phyloP scores from a whole-genome alignment of 768 basidiomycete species.

The Cyclocybe cylindracea region DNA sequence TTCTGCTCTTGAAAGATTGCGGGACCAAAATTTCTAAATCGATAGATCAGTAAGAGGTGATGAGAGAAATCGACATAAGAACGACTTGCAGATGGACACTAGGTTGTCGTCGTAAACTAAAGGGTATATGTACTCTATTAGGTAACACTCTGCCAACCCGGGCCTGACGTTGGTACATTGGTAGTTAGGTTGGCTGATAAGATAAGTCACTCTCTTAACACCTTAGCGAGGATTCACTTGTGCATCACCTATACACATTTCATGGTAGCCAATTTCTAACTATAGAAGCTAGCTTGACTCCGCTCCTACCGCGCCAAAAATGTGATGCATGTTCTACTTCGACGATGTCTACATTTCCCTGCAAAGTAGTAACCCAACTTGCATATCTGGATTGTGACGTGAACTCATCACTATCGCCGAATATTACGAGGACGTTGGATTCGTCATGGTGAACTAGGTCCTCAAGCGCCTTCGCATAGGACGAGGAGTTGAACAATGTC shows the following conservation, averaged over 20 bases:
- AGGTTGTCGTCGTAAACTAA: constrained; percentile 11
- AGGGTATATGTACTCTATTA: constrained; percentile 15
- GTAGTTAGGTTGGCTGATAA: constrained; percentile 5
- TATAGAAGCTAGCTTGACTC: constrained; percentile 23
- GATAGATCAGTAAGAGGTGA: neutral
- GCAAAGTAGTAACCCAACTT: constrained; percentile 50
- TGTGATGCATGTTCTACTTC: constrained; percentile 56
- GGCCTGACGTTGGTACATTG: too few relatives aligned
- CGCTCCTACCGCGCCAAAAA: constrained; percentile 58
- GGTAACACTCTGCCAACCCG: constrained; percentile 7
- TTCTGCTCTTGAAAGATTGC: neutral
- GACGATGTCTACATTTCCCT: constrained; percentile 30
- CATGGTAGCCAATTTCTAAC: constrained; percentile 38
- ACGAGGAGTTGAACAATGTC: constrained; percentile 63
- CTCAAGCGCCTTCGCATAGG: constrained; percentile 54
- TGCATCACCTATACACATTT: constrained; percentile 6
- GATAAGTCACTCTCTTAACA: too few relatives aligned
- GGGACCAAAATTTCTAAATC: neutral
- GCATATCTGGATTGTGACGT: constrained; percentile 57
- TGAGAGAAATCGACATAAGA: neutral
- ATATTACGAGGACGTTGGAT: constrained; percentile 61
- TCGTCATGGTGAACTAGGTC: constrained; percentile 45
- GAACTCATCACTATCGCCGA: constrained; percentile 74
- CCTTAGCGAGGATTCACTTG: neutral
- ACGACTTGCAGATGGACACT: constrained; percentile 10